phyloP scores from a whole-genome alignment of 179 eudicot species.

The Gypsophila paniculata region DNA sequence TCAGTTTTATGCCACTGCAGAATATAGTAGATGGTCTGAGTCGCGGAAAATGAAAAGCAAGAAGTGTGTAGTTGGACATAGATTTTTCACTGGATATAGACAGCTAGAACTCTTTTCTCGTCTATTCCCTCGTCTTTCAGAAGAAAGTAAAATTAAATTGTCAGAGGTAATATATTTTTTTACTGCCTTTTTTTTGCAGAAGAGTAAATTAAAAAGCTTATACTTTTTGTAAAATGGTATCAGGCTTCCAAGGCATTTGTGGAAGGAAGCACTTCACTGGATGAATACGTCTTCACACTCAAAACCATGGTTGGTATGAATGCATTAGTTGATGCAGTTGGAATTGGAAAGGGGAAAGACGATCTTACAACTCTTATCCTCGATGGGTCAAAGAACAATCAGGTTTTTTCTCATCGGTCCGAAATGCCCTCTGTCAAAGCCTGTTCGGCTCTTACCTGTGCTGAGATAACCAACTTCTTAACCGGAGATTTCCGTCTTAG shows the following conservation, averaged over 20 bases:
- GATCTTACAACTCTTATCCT: conserved; percentile 53
- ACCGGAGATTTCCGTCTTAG: conserved; percentile 71
- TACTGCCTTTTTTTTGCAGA: conserved; percentile 4
- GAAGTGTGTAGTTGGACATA: conserved; percentile 48
- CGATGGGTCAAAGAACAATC: conserved; percentile 43
- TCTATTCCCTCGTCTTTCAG: conserved; percentile 41
- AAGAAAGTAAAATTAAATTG: conserved; percentile 39
- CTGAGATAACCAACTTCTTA: conserved; percentile 57
- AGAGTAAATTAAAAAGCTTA: too few relatives aligned
- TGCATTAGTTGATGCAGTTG: conserved; percentile 60
- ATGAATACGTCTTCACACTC: conserved; percentile 46
- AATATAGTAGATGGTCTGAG: conserved; percentile 50
- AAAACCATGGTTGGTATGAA: conserved; percentile 53
- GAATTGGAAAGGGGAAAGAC: conserved; percentile 61
- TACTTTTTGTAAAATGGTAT: conserved; percentile 19
- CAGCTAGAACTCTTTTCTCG: conserved; percentile 60
- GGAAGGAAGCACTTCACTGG: conserved; percentile 45
- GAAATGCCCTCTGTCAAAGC: conserved; percentile 63
- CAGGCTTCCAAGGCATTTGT: conserved; percentile 58
- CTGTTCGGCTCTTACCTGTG: conserved; percentile 54
- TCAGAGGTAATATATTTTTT: conserved; percentile 33
- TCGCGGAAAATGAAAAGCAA: conserved; percentile 52
- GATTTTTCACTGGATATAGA: conserved; percentile 52
- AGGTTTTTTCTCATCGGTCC: conserved; percentile 27
- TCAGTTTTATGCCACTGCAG: conserved; percentile 44